A percentile compares a stretch with the other conserved stretches of the same genome.
These are phyloP conservation scores for Polytolypa hystricis DNA, from an alignment of 2,329 filamentous ascomycete genomes.

Conservation along the genomic window DNA sequence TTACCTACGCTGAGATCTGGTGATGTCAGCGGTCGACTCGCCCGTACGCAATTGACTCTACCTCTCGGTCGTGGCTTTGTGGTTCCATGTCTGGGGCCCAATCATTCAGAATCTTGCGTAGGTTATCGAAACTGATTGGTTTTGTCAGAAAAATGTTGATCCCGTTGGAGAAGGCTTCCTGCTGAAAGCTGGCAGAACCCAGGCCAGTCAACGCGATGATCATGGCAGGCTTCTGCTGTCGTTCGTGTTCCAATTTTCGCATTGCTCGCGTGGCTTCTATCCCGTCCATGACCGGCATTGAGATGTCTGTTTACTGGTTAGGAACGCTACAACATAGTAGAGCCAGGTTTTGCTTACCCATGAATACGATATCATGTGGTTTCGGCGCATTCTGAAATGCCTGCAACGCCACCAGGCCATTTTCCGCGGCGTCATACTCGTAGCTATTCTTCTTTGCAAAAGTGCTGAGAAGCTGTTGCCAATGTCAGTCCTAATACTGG, in stretches of 20 bases:
- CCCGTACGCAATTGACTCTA: no score
- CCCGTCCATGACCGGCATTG: conserved; percentile 29
- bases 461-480: not conserved
- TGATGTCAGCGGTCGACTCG: no score
- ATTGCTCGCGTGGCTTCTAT: conserved; percentile 22
- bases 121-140: conserved; percentile 10
- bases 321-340: no score
- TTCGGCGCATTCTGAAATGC: not conserved
- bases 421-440: not conserved
- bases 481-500: no score
- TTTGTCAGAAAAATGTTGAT: conserved; percentile 26
- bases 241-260: conserved; percentile 16
- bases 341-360: not conserved
- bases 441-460: not conserved
- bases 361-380: not conserved
- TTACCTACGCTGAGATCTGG: no score
- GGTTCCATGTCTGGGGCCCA: no score
- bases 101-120: not conserved
- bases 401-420: not conserved
- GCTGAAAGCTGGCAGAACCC: conserved; percentile 18
- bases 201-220: conserved; percentile 24
- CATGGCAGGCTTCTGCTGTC: conserved; percentile 9
- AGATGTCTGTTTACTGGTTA: conserved; percentile 27
- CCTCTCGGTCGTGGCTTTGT: no score
- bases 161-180: conserved; percentile 22